Evolutionary conservation across 208 protist species (phyloP), one percentile per base, ranked within the genome.

Genomic region (Wallacemonas sp.): DNA sequence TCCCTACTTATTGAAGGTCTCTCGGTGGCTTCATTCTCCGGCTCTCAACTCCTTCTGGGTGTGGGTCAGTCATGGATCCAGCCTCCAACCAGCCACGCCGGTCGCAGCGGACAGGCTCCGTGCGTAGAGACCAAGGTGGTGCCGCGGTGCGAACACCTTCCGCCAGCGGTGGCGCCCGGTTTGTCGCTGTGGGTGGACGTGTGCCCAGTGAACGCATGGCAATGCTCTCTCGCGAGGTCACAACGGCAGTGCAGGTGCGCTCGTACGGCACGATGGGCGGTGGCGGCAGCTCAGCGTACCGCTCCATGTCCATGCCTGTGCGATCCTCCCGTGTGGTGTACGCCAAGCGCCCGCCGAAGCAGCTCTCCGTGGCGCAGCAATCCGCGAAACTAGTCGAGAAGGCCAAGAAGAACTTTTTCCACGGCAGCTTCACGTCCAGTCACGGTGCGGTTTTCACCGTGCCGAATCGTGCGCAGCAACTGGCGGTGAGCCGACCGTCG

Each of bases 351-450:
- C 41, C 42, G 1, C 46, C 68, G 22, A 75, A 72, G 54, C 70
- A 81, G 67, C 75, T 80, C 15, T 88, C 78, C 11, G 76, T 93
- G 1, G 64, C 65, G 1, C 70, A 93, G 78, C 80, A 90, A 67
- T 82, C 80, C 21, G 76, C 68, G 9, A 76, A 77, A 27, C 63
- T 93, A 27, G 82, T 74, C 0, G 80, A 93, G 56, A 75, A 88
- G 68, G 84, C 83, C 1, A 79, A 75, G 60, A 79, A 80, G 47
- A 86, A 82, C 61, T 88, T 82, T 45, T 93, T 88, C 55, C 83
- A 90, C 75, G 87, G 80, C 33, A 84, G 79, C 53, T 93, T 93
- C 68, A 88, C 84, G 30, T 93, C 87, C 6, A 75, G 70, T 17
- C 87, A 90, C 55, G 87, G 87, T 14, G 71, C 81, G 6, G 72